Conservation (phyloP, 306 rosid genomes). For the Geum urbanum region DNA sequence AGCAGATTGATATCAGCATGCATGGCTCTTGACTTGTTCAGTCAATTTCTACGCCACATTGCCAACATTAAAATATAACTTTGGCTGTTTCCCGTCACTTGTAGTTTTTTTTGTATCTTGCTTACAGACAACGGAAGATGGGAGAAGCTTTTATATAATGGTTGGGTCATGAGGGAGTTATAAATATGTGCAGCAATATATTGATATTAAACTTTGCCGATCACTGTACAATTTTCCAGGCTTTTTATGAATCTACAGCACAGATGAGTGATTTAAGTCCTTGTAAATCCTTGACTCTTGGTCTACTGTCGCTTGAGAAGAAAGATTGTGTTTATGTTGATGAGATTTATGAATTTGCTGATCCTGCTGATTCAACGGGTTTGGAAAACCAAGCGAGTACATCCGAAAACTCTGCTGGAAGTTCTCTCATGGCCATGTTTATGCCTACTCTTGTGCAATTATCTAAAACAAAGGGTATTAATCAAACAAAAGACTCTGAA, state of each 20-base stretch:
- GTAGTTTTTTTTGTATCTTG: neutral
- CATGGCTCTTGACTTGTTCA: neutral
- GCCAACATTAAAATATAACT: neutral
- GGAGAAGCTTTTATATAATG: neutral
- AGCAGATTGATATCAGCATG: too few species aligned
- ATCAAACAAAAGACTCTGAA: constrained; percentile 25
- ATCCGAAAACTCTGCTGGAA: constrained; percentile 41
- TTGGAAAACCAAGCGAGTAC: constrained; percentile 41
- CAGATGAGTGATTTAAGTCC: constrained; percentile 68
- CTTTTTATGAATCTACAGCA: constrained; percentile 83
- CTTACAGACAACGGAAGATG: neutral
- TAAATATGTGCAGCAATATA: neutral
- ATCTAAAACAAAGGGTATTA: constrained; percentile 49
- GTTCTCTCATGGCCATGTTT: constrained; percentile 82
- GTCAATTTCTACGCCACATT: neutral
- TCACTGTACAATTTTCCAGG: constrained; percentile 41
- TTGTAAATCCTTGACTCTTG: constrained; percentile 70
- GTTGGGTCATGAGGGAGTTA: neutral
- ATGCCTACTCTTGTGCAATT: constrained; percentile 73
- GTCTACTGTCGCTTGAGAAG: constrained; percentile 73
- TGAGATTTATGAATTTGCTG: constrained; percentile 78
- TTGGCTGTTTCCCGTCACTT: neutral
- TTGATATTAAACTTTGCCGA: constrained; percentile 6
- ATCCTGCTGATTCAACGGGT: constrained; percentile 54
- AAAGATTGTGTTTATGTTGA: constrained; percentile 60